Evolutionary conservation across 1,284 basidiomycete genomes (phyloP).

Genomic region (Microbotryum intermedium): DNA sequence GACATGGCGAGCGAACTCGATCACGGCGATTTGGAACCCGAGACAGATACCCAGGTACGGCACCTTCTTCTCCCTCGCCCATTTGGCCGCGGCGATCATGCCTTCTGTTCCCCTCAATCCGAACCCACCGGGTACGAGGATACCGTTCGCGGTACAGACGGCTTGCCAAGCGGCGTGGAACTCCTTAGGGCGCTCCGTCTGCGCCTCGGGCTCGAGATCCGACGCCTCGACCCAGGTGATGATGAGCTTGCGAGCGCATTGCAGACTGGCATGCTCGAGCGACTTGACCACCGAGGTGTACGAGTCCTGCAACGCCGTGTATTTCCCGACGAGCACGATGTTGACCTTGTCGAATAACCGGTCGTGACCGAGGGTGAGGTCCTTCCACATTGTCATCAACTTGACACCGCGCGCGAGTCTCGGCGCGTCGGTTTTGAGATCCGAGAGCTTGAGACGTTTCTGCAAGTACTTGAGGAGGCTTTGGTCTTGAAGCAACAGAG

Average conservation of each 20-base stretch:
- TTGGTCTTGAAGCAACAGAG: slow-evolving; percentile 83
- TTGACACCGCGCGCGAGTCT: slow-evolving; percentile 58
- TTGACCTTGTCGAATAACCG: slow-evolving; percentile 83
- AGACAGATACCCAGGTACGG: slow-evolving; percentile 97
- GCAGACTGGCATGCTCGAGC: slow-evolving; percentile 91
- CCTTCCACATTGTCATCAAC: slow-evolving; percentile 68
- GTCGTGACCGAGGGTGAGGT: slow-evolving; percentile 75
- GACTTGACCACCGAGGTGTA: slow-evolving; percentile 99
- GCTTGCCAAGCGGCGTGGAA: slow-evolving; percentile 96
- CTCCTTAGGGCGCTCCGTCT: slow-evolving; percentile 68
- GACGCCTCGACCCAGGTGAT: slow-evolving; percentile 96
- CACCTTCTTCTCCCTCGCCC: slow-evolving; percentile 88
- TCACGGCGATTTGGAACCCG: slow-evolving; percentile 93
- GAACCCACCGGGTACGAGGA: slow-evolving; percentile 93
- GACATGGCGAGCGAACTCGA: slow-evolving; percentile 89
- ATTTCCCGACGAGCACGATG: slow-evolving; percentile 94
- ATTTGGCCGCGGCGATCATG: slow-evolving; percentile 94
- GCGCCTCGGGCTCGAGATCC: slow-evolving; percentile 72
- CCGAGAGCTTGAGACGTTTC: slow-evolving; percentile 66
- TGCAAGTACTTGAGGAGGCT: slow-evolving; percentile 79
- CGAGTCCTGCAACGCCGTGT: slow-evolving; percentile 92
- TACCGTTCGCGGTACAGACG: slow-evolving; percentile 81
- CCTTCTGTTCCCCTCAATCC: slow-evolving; percentile 89
- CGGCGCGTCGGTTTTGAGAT: slow-evolving; percentile 49
- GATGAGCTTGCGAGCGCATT: slow-evolving; percentile 72